Conservation (phyloP, 208 protist species). For the Trypanosoma vivax region DNA sequence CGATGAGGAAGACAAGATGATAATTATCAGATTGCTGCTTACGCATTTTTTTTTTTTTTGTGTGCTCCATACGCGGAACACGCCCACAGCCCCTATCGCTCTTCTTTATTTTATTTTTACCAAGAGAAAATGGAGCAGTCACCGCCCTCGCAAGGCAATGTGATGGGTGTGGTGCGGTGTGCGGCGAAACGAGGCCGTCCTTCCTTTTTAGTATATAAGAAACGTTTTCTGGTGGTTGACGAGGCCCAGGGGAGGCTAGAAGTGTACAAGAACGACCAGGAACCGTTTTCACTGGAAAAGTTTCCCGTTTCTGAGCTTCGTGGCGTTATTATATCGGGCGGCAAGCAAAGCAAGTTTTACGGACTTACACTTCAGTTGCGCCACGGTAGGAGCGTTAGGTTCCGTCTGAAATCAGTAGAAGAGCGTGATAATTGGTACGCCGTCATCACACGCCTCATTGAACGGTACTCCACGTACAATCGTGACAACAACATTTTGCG, state of each 20-base stretch:
- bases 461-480: constrained; percentile 52
- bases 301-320: constrained; percentile 51
- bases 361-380: constrained; percentile 60
- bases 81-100: background rate
- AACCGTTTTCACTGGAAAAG: constrained; percentile 35
- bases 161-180: constrained; percentile 73
- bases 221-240: constrained; percentile 79
- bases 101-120: constrained; percentile 16
- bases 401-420: constrained; percentile 57
- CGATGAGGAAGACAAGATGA: no score
- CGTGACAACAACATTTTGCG: constrained; percentile 41
- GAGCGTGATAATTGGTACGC: constrained; percentile 64
- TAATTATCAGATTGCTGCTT: background rate
- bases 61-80: background rate
- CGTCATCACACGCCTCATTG: constrained; percentile 68
- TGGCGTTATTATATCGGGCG: constrained; percentile 60
- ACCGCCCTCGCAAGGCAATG: constrained; percentile 10
- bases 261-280: constrained; percentile 86
- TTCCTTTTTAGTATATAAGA: constrained; percentile 58
- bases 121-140: constrained; percentile 14
- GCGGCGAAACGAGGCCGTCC: constrained; percentile 33
- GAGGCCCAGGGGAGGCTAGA: constrained; percentile 38
- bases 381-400: constrained; percentile 34
- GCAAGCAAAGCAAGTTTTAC: constrained; percentile 77
- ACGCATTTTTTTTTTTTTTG: background rate